These are phyloP conservation scores for Jimgerdemannia lactiflua DNA, from an alignment of 192 early-diverging fungal genomes.

Conservation along the genomic window DNA sequence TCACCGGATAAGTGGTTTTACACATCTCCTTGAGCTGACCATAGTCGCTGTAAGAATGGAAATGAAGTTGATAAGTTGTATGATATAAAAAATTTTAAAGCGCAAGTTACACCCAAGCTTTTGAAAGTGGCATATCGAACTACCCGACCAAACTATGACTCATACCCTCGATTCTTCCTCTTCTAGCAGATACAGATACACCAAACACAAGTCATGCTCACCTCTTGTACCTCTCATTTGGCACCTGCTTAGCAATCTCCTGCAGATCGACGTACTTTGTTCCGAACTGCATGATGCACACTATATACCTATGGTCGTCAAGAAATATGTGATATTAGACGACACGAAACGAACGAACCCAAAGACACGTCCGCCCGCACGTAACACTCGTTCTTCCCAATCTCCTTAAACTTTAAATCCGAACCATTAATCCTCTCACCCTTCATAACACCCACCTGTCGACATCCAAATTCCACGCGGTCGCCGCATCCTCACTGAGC, in stretches of 20 bases:
- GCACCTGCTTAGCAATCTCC: constrained; percentile 2
- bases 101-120: too few species aligned
- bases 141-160: too few species aligned
- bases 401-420: too few species aligned
- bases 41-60: background rate
- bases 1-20: constrained; percentile 12
- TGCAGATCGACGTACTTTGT: constrained; percentile 18
- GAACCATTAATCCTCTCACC: too few species aligned
- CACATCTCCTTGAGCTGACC: constrained; percentile 9
- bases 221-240: constrained; percentile 6
- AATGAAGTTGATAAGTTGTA: too few species aligned
- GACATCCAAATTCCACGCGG: constrained; percentile 21
- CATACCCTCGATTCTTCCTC: too few species aligned
- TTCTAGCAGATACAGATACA: too few species aligned
- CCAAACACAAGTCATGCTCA: background rate
- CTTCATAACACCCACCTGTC: constrained; percentile 4
- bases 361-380: too few species aligned
- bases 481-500: constrained; percentile 17
- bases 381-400: too few species aligned
- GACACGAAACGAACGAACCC: background rate
- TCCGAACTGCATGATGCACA: constrained; percentile 28
- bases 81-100: too few species aligned
- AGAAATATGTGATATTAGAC: background rate
- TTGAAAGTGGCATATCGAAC: too few species aligned
- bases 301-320: constrained; percentile 12